phyloP scores from a whole-genome alignment of 225 moss, liverwort and hornwort species.

The Takakia lepidozioides region DNA sequence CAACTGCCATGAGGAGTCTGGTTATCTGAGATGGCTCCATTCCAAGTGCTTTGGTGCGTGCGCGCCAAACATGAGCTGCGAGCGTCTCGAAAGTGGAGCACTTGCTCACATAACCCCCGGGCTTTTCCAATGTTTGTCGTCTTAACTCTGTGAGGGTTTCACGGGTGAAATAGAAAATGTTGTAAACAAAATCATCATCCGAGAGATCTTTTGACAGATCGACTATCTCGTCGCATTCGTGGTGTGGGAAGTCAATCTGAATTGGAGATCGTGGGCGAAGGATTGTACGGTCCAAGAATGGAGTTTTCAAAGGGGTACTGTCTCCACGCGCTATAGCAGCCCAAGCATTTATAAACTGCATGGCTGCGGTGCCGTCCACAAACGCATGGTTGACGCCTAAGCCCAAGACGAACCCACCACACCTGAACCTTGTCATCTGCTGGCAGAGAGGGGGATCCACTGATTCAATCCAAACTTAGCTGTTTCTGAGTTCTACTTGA shows the following conservation, averaged over 20 bases:
- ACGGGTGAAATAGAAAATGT: too few relatives aligned
- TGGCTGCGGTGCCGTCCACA: background rate
- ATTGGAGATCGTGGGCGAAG: too few relatives aligned
- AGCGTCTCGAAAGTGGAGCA: conserved; percentile 12
- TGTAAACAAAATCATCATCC: too few relatives aligned
- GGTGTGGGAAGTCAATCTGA: too few relatives aligned
- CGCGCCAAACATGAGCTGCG: conserved; percentile 34
- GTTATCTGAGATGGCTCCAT: conserved; percentile 13
- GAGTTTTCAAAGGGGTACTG: too few relatives aligned
- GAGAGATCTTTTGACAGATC: too few relatives aligned
- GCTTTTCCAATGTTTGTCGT: too few relatives aligned
- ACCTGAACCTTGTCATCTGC: conserved; percentile 2
- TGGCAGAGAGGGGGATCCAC: background rate
- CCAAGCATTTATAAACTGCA: background rate
- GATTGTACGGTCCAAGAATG: too few relatives aligned
- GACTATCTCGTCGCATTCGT: too few relatives aligned
- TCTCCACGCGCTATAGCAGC: background rate
- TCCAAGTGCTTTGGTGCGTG: conserved; percentile 24
- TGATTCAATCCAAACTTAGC: background rate
- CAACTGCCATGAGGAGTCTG: conserved; percentile 30
- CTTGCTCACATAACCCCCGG: too few relatives aligned
- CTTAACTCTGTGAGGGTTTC: too few relatives aligned
- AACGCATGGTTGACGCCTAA: background rate
- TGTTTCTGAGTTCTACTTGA: too few relatives aligned
- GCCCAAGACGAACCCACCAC: conserved; percentile 2